These are phyloP conservation scores for Oehlia diaphana DNA, from an alignment of 192 early-diverging fungal genomes.

Conservation along the genomic window DNA sequence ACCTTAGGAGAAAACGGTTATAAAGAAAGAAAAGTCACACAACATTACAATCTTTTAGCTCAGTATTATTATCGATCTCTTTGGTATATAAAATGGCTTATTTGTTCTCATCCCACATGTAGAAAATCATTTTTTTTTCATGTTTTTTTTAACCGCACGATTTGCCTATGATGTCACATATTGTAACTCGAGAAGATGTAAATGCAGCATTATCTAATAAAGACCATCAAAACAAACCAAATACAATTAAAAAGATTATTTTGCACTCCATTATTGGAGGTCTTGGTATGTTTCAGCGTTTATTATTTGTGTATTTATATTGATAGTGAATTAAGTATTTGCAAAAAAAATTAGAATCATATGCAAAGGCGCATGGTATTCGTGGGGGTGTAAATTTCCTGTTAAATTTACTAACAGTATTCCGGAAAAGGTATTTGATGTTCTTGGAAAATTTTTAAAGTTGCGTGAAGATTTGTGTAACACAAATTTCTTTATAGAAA, in stretches of 20 bases:
- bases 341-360: slow-evolving; percentile 12
- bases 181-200: not conserved
- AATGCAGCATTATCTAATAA: not conserved
- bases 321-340: not conserved
- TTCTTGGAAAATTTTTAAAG: not conserved
- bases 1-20: not conserved
- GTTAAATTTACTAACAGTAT: slow-evolving; percentile 16
- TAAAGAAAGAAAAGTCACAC: not conserved
- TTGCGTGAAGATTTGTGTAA: not conserved
- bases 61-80: not conserved
- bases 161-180: not conserved
- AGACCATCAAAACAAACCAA: not conserved
- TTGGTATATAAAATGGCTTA: slow-evolving; percentile 2
- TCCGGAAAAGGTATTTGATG: slow-evolving; percentile 18
- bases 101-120: not conserved
- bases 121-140: not conserved
- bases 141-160: not conserved
- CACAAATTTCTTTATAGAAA: not conserved
- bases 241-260: not conserved
- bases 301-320: not conserved
- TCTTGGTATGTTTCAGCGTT: not conserved
- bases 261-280: slow-evolving; percentile 23
- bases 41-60: not conserved
- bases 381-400: slow-evolving; percentile 29
- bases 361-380: slow-evolving; percentile 8